Base-by-base conservation (phyloP, 306 rosid genomes). In the Pueraria montana region DNA sequence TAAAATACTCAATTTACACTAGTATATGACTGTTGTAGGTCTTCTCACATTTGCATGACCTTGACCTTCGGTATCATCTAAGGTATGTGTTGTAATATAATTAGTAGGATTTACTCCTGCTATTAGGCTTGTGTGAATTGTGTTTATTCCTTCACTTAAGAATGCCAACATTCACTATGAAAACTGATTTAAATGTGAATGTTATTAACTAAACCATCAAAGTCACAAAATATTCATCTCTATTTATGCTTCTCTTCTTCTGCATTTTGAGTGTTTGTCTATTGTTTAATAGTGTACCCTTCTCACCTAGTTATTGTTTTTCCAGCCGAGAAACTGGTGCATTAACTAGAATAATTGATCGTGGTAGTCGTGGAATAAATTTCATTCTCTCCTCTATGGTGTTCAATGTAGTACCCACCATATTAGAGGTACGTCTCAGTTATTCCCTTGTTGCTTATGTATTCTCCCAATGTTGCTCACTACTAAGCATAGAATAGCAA, bases 281-380 rank as follows among this genome's bases (percentile, higher is more conserved):
- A n/a, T 64, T 72, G 82, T 48, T 84, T 40, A 56, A 30, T 42
- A 38, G 53, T 61, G 70, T 67, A 69, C 20, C 50, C 40, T 40
- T 45, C 85, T 85, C 38, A 86, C 43, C 52, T 77, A 24, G 42
- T 76, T 63, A 76, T 83, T 80, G 56, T 42, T 80, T 83, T 72
- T 87, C 38, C 89, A 96, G 99, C 62, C 99, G 98, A 76, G 98
- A 96, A 87, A 96, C 99, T n/a, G 99, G 99, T 61, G 97, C 88
- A n/a, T 84, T 96, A 68, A 92, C 87, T 89, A 89, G 98, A 92
- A 96, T 89, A 70, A 96, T 96, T 80, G 99, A 96, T 84, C 99
- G 99, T 65, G 99, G 99, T 77, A 96, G 97, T 87, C 99, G 99
- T 16, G 97, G 95, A 20, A 96, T 96, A 88, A 96, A 91, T 85